Evolutionary conservation across 2,329 filamentous ascomycete species (phyloP), one percentile per base, ranked within the genome.

Genomic region (Biscogniauxia marginata): DNA sequence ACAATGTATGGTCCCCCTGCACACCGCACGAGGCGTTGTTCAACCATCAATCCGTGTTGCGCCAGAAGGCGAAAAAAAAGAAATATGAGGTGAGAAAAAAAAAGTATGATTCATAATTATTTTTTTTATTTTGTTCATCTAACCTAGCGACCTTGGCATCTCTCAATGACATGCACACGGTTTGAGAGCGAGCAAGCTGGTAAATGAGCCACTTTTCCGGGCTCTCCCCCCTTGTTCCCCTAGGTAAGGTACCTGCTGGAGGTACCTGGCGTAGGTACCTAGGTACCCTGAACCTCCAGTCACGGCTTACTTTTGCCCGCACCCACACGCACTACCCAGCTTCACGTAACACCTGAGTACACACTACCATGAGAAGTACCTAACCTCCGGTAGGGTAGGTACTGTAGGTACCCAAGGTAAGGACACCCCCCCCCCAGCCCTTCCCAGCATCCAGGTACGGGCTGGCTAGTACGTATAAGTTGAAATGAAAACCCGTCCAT

Each of bases 401-500:
- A 39, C 30, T 39, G 30, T 39, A 39, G 30, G 30, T 39, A 39
- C 30, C 30, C 45, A 46, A 46, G 19, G 45, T 46, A 46, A 21
- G 19, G 21, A 13, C 21, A 23, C 21, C 13, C 45, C 45, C 45
- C 45, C 45, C 19, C 16, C 21, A 21, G 16, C 24, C 18, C 44
- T 47, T 53, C 43, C 23, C 44, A 24, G 22, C 8, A 43, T 16
- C 13, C 6, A 25, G 11, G 43, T 48, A 52, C 51, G 53, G 49
- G 52, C 34, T 49, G 45, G 49, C 25, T 58, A 54, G 59, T 58
- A 62, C 63, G 65, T 70, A 70, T 70, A 69, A 69, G 67, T 66
- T 67, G 61, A 69, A 69, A 65, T 69, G 63, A 65, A 57, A 45
- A 53, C 63, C 65, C 63, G 65, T 68, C 63, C 62, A 60, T 55